phyloP scores from a whole-genome alignment of 1,284 basidiomycete genomes.

The Microbotryum scabiosae region DNA sequence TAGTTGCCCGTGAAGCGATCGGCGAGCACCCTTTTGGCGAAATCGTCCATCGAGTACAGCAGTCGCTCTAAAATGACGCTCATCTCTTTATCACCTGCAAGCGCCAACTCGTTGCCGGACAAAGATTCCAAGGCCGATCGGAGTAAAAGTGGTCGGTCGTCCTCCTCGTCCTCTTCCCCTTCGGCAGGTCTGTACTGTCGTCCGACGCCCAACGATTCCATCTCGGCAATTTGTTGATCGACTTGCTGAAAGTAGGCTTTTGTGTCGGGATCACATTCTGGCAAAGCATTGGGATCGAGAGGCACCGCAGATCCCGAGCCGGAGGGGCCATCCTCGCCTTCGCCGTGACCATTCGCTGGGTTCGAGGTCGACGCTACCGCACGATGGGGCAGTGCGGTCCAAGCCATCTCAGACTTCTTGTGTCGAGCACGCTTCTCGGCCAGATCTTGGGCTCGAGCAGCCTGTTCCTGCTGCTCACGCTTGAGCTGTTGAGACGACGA shows the following conservation, averaged over 20 bases:
- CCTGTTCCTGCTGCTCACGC: constrained; percentile 23
- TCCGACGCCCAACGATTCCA: constrained; percentile 25
- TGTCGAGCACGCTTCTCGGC: constrained; percentile 21
- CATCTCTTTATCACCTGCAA: constrained; percentile 85
- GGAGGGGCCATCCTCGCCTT: too few species aligned
- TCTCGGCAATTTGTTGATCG: constrained; percentile 33
- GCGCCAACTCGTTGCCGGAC: constrained; percentile 72
- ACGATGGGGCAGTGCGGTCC: constrained; percentile 10
- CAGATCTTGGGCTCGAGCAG: constrained; percentile 13
- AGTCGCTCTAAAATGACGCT: constrained; percentile 79
- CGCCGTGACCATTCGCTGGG: too few species aligned
- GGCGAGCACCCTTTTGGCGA: constrained; percentile 74
- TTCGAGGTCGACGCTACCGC: not conserved
- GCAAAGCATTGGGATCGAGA: constrained; percentile 27
- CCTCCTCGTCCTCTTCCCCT: constrained; percentile 32
- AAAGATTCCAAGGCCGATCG: constrained; percentile 74
- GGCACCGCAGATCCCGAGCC: not conserved
- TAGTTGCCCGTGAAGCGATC: constrained; percentile 78
- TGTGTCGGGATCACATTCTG: constrained; percentile 33
- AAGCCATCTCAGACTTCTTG: constrained; percentile 22
- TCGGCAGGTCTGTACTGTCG: constrained; percentile 5
- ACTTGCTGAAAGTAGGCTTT: constrained; percentile 36
- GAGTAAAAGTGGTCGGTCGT: constrained; percentile 75
- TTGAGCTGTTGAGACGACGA: constrained; percentile 9
- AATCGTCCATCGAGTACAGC: constrained; percentile 85